Evolutionary conservation across 1,139 yeast species (phyloP).

Genomic region (Saccharomyces hybrid): DNA sequence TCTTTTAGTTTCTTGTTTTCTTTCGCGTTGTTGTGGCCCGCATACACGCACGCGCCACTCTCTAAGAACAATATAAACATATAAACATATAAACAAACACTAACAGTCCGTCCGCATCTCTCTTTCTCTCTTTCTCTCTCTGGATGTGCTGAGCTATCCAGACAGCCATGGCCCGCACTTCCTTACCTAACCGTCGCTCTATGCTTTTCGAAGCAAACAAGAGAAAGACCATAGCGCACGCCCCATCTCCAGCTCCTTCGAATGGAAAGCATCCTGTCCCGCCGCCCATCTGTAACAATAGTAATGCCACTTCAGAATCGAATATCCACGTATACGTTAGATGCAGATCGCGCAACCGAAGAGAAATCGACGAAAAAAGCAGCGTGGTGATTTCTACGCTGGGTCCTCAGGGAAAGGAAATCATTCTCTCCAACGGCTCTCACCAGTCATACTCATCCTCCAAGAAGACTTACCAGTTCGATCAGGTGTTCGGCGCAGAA

Average conservation of each 20-base stretch:
- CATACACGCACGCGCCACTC: not conserved
- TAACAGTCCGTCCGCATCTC: not conserved
- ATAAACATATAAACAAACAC: not conserved
- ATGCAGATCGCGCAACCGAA: constrained; percentile 65
- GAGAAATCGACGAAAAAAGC: constrained; percentile 61
- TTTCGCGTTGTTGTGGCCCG: not conserved
- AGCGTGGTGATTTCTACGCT: constrained; percentile 50
- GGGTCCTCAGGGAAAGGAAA: constrained; percentile 33
- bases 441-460: constrained; percentile 16
- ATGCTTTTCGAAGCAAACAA: not conserved
- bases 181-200: not conserved
- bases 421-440: constrained; percentile 29
- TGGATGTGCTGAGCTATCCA: not conserved
- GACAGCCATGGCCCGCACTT: not conserved
- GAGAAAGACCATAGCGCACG: not conserved
- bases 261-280: not conserved
- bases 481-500: constrained; percentile 66
- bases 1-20: not conserved
- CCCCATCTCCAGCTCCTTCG: not conserved
- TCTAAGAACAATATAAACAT: not conserved
- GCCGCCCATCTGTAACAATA: not conserved
- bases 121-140: too few relatives aligned
- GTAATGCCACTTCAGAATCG: constrained; percentile 17
- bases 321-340: constrained; percentile 78
- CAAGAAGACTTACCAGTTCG: constrained; percentile 54